phyloP scores from a whole-genome alignment of 75 land plant species.

The Selaginella tamariscina region DNA sequence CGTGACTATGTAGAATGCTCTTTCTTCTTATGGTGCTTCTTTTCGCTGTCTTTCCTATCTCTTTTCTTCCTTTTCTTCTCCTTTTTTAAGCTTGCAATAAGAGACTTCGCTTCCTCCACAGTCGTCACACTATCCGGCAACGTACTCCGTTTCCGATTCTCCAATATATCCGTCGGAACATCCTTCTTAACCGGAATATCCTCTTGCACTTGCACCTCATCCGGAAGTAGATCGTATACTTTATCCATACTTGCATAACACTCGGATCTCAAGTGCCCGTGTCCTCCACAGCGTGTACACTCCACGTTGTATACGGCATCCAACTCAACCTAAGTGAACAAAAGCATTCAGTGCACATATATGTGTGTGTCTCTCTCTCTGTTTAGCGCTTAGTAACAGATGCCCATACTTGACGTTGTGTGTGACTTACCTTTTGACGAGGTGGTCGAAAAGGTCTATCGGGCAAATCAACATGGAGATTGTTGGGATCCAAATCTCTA shows the following conservation, averaged over 20 bases:
- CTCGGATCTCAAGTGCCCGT: constrained; percentile 31
- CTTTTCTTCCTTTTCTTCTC: constrained; percentile 18
- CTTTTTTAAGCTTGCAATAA: constrained; percentile 23
- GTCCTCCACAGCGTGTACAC: constrained; percentile 31
- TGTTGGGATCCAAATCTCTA: constrained; percentile 27
- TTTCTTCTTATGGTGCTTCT: constrained; percentile 17
- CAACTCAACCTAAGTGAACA: constrained; percentile 14
- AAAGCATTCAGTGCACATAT: no score
- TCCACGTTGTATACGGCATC: constrained; percentile 30
- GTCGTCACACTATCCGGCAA: constrained; percentile 26
- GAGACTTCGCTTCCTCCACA: constrained; percentile 25
- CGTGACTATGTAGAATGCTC: no score
- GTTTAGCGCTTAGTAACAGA: no score
- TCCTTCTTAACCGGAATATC: background rate
- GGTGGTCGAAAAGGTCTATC: constrained; percentile 17
- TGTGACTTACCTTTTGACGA: constrained; percentile 21
- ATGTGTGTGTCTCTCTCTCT: no score
- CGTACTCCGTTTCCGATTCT: constrained; percentile 1
- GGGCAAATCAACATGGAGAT: constrained; percentile 20
- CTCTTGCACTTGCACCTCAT: constrained; percentile 14
- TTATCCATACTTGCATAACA: constrained; percentile 22
- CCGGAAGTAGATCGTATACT: constrained; percentile 23
- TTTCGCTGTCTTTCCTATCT: constrained; percentile 6
- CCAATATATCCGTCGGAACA: background rate
- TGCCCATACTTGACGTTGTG: no score